phyloP scores from a whole-genome alignment of 306 rosid species.

The Glycyrrhiza uralensis region DNA sequence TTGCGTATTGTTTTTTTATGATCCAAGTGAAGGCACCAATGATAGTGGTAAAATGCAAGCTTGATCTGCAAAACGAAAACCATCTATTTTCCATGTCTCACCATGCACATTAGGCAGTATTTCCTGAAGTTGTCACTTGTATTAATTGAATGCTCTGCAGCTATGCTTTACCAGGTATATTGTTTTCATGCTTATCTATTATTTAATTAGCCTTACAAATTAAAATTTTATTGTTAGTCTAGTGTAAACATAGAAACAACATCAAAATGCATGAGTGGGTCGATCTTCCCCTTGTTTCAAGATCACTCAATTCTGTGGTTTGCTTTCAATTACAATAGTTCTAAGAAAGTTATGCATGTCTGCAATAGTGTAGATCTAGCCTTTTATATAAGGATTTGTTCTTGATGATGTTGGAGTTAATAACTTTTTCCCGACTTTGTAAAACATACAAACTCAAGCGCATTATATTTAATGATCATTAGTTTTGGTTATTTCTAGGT shows the following conservation, averaged over 20 bases:
- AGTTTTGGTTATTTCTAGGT: conserved; percentile 49
- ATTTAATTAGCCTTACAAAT: background rate
- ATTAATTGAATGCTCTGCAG: conserved; percentile 50
- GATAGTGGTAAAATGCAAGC: conserved; percentile 34
- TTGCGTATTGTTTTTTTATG: background rate
- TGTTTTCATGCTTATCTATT: conserved; percentile 14
- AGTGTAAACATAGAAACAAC: background rate
- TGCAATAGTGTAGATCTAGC: background rate
- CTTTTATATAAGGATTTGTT: background rate
- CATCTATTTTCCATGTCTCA: no score
- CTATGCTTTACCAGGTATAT: conserved; percentile 36
- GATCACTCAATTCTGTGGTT: background rate
- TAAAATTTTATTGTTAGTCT: background rate
- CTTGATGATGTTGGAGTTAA: conserved; percentile 1
- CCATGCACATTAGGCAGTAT: conserved; percentile 25
- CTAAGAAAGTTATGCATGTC: no score
- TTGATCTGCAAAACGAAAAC: conserved; percentile 27
- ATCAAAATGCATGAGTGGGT: background rate
- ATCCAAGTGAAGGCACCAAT: conserved; percentile 44
- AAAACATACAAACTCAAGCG: conserved; percentile 22
- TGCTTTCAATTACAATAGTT: no score
- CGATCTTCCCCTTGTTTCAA: background rate
- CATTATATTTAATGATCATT: conserved; percentile 11
- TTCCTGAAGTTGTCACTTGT: conserved; percentile 33
- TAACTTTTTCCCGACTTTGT: conserved; percentile 11